phyloP scores from a whole-genome alignment of 1,284 basidiomycete genomes.

The Bjerkandera adusta region DNA sequence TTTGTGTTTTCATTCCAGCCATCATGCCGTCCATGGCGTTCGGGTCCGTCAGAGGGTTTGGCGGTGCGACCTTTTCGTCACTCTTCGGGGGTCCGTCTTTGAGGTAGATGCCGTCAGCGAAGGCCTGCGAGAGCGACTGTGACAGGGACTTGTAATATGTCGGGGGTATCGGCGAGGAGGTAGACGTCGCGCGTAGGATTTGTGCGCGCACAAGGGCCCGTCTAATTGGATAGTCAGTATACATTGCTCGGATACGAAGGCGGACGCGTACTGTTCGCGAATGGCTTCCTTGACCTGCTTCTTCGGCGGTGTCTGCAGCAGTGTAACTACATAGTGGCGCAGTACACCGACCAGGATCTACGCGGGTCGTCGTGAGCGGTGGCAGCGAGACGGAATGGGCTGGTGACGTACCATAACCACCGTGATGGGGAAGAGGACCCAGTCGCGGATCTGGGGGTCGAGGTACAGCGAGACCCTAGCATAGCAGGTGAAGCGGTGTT shows the following conservation, averaged over 20 bases:
- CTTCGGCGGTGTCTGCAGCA: conserved; percentile 87
- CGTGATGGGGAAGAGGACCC: conserved; percentile 97
- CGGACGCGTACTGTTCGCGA: conserved; percentile 84
- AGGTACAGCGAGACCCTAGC: conserved; percentile 77
- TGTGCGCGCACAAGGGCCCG: conserved; percentile 83
- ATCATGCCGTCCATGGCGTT: conserved; percentile 98
- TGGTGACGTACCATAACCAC: conserved; percentile 83
- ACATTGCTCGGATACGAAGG: background rate
- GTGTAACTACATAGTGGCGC: conserved; percentile 88
- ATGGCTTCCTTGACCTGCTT: conserved; percentile 75
- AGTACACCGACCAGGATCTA: conserved; percentile 94
- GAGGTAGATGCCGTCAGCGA: conserved; percentile 76
- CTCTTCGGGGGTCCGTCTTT: conserved; percentile 77
- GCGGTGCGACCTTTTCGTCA: conserved; percentile 54
- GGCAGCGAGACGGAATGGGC: background rate
- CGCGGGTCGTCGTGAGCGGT: conserved; percentile 1
- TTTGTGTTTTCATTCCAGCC: conserved; percentile 98
- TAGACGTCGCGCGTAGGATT: conserved; percentile 76
- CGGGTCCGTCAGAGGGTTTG: conserved; percentile 84
- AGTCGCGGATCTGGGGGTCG: conserved; percentile 91
- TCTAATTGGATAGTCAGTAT: conserved; percentile 42
- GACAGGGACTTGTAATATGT: conserved; percentile 77
- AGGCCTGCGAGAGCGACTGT: conserved; percentile 66
- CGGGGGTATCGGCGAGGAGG: conserved; percentile 80
- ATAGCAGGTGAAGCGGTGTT: background rate